Base-by-base conservation (phyloP, 2,329 filamentous ascomycete species). In the Ophiosphaerella korrae region DNA sequence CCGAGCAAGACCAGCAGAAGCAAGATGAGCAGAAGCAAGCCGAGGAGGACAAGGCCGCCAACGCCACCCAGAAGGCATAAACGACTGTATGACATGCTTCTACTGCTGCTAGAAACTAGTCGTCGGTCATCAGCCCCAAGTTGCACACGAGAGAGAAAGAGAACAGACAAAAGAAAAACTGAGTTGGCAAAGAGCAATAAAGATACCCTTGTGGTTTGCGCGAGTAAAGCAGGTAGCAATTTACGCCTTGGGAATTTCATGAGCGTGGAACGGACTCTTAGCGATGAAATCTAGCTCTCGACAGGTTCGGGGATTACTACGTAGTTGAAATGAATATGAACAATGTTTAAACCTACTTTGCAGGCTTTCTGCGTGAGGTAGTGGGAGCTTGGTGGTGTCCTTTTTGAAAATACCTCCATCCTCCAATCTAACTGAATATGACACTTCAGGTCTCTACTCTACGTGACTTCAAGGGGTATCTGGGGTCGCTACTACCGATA, bases 131-230 rank as follows among this genome's bases (percentile, higher is more conserved):
- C 32, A 32, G 23, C 18, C 18, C 18, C 18, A 21, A 21, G 18
- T 21, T 21, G 32, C 26, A 29, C 7, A 39, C 37, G 35, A 38
- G 38, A 12, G 36, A 29, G 8, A 31, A 23, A 18, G 18, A 45
- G 18, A 6, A 6, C 26, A 29, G 7, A 29, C 26, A 29, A 29
- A 1, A 1, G 11, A 7, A 29, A 29, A 8, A 9, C 11, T 29
- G 3, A 29, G 3, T 6, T 11, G 26, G 5, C 18, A 29, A 11
- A 29, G 26, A 29, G 26, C 26, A 34, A 14, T 13, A 32, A 16
- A 6, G 52, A 52, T 24, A 45, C 61, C 8, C 73, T 16, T 75
- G 74, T 40, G 37, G 37, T 40, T 40, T 5, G 35, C n/a, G 13
- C 26, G 37, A 40, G 18, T 14, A 26, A 40, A n/a, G n/a, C 11